A percentile compares a stretch with the other conserved stretches of the same genome.
phyloP scores from a whole-genome alignment of 805 yeast species.

The Ogataea paraovalis region DNA sequence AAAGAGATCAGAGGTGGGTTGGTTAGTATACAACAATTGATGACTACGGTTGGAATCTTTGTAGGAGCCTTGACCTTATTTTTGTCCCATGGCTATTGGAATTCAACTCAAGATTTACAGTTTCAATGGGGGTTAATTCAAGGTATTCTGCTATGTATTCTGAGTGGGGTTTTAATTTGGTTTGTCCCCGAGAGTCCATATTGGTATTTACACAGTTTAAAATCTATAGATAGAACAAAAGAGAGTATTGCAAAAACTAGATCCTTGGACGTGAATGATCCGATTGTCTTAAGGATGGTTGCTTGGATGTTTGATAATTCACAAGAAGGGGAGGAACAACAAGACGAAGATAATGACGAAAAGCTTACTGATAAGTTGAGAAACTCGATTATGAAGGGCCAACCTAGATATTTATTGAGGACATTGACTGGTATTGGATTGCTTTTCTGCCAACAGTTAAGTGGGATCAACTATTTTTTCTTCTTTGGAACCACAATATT shows the following conservation, averaged over 20 bases:
- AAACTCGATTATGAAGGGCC: constrained; percentile 22
- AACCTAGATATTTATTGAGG: constrained; percentile 29
- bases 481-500: constrained; percentile 63
- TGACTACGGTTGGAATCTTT: constrained; percentile 33
- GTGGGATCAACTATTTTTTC: constrained; percentile 66
- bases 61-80: constrained; percentile 27
- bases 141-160: constrained; percentile 15
- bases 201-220: constrained; percentile 21
- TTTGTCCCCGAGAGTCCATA: constrained; percentile 34
- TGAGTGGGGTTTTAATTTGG: constrained; percentile 18
- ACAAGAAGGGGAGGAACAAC: constrained; percentile 5
- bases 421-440: constrained; percentile 28
- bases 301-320: constrained; percentile 20
- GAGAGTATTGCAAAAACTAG: constrained; percentile 14
- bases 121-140: constrained; percentile 21
- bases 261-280: constrained; percentile 18
- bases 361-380: not conserved
- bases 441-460: constrained; percentile 42
- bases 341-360: not conserved
- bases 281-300: constrained; percentile 17
- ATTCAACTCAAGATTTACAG: constrained; percentile 14
- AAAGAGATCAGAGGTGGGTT: constrained; percentile 27
- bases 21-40: constrained; percentile 31
- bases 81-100: constrained; percentile 10
- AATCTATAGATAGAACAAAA: constrained; percentile 3